Conservation (phyloP, 176 grass and related monocot species). For the Eleusine indica region DNA sequence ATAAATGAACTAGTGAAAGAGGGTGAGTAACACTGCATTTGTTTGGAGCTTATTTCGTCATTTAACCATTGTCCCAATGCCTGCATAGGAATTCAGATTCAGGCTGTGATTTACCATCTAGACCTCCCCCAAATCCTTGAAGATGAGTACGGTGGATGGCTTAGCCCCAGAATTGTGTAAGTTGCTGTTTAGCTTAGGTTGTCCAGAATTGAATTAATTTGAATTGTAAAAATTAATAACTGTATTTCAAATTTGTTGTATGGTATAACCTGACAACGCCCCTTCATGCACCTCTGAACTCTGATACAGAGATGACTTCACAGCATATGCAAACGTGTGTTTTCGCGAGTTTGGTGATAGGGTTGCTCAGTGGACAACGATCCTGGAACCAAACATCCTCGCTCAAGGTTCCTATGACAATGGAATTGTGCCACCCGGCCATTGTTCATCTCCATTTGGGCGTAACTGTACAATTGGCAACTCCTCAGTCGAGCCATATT, state of each 20-base stretch:
- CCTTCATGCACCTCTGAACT: background rate
- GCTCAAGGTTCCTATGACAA: conserved; percentile 34
- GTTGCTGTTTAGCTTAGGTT: background rate
- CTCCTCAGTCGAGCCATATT: conserved; percentile 59
- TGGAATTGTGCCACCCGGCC: conserved; percentile 28
- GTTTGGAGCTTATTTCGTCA: background rate
- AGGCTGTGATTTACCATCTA: conserved; percentile 52
- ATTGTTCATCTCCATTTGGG: conserved; percentile 58
- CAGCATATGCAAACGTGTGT: conserved; percentile 50
- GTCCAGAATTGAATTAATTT: too few species aligned
- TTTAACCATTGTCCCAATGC: conserved; percentile 10
- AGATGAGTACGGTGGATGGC: conserved; percentile 71
- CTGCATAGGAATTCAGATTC: conserved; percentile 49
- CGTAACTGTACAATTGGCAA: conserved; percentile 48
- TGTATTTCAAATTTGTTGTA: background rate
- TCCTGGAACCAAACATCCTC: conserved; percentile 56
- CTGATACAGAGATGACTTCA: conserved; percentile 52
- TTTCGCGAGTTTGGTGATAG: conserved; percentile 48
- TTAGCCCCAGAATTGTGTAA: conserved; percentile 66
- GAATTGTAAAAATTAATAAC: too few species aligned
- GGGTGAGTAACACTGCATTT: conserved; percentile 7
- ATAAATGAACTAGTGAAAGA: conserved; percentile 56
- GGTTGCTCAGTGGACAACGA: conserved; percentile 48
- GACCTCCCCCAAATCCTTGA: conserved; percentile 66
- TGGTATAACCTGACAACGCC: background rate